phyloP scores from a whole-genome alignment of 805 yeast genomes.

The Wickerhamomyces rabaulensis region DNA sequence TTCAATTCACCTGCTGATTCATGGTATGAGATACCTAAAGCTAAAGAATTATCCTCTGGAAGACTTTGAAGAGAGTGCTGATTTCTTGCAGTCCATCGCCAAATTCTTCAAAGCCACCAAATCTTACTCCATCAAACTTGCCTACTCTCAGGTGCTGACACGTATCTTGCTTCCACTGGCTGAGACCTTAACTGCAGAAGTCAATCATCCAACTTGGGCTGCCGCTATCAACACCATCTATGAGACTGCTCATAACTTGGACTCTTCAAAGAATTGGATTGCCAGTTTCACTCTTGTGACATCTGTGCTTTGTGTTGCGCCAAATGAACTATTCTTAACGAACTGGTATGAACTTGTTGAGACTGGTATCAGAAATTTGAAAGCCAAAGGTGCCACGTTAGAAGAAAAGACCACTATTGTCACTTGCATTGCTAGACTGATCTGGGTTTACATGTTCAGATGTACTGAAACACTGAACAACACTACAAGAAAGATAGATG shows the following conservation, averaged over 20 bases:
- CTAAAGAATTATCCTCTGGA: constrained; percentile 84
- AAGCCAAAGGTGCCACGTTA: constrained; percentile 46
- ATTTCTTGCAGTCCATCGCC: constrained; percentile 77
- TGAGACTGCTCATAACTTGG: constrained; percentile 42
- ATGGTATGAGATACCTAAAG: constrained; percentile 86
- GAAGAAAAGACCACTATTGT: constrained; percentile 50
- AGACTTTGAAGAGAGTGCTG: constrained; percentile 88
- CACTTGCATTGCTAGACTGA: constrained; percentile 62
- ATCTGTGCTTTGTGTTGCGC: constrained; percentile 74
- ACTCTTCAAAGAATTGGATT: constrained; percentile 53
- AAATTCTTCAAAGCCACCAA: constrained; percentile 71
- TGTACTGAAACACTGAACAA: constrained; percentile 85
- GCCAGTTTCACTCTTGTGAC: constrained; percentile 62
- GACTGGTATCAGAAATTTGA: constrained; percentile 50
- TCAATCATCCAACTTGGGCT: constrained; percentile 93
- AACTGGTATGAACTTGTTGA: constrained; percentile 74
- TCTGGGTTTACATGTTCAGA: constrained; percentile 88
- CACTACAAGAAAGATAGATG: constrained; percentile 73
- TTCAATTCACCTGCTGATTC: constrained; percentile 65
- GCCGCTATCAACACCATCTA: constrained; percentile 67
- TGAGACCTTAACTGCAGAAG: constrained; percentile 84
- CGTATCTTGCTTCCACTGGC: constrained; percentile 78
- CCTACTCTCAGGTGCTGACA: constrained; percentile 82
- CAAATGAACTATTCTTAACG: constrained; percentile 64
- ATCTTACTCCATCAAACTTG: constrained; percentile 59